A percentile compares a stretch with the other conserved stretches of the same genome.
Conservation (phyloP, 768 basidiomycete species). For the Tubosaeta sp. region DNA sequence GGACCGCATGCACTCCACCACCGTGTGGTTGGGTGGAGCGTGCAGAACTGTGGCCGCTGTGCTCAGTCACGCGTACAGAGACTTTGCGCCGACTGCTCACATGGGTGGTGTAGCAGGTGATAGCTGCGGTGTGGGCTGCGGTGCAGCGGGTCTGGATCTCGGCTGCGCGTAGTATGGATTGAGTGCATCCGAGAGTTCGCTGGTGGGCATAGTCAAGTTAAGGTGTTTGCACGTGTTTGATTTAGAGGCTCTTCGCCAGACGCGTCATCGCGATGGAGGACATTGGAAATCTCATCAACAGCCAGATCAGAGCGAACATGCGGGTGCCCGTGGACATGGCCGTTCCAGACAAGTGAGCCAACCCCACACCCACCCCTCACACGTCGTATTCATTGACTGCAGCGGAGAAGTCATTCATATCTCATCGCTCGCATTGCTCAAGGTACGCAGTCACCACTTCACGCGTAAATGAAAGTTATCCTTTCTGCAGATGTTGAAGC, state of each 20-base stretch:
- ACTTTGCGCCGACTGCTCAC: constrained; percentile 27
- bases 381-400: constrained; percentile 3
- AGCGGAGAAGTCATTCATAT: constrained; percentile 97
- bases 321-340: constrained; percentile 43
- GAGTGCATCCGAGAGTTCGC: constrained; percentile 76
- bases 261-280: constrained; percentile 41
- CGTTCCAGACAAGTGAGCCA: constrained; percentile 72
- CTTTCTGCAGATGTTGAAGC: constrained; percentile 88
- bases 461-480: constrained; percentile 1
- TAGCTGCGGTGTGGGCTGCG: constrained; percentile 49
- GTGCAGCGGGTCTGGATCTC: constrained; percentile 31
- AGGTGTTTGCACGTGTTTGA: constrained; percentile 31
- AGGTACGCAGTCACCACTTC: constrained; percentile 48
- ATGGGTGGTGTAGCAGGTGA: constrained; percentile 28
- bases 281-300: constrained; percentile 48
- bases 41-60: constrained; percentile 8
- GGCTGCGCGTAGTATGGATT: constrained; percentile 59
- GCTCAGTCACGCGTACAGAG: background rate
- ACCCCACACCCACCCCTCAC: background rate
- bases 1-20: constrained; percentile 43
- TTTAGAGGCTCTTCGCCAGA: constrained; percentile 26
- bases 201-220: constrained; percentile 44
- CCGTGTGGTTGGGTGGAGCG: constrained; percentile 29
- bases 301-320: constrained; percentile 41
- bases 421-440: constrained; percentile 92